These are phyloP conservation scores for Rhizopogon sp. DNA, from an alignment of 768 basidiomycete genomes.

Conservation along the genomic window DNA sequence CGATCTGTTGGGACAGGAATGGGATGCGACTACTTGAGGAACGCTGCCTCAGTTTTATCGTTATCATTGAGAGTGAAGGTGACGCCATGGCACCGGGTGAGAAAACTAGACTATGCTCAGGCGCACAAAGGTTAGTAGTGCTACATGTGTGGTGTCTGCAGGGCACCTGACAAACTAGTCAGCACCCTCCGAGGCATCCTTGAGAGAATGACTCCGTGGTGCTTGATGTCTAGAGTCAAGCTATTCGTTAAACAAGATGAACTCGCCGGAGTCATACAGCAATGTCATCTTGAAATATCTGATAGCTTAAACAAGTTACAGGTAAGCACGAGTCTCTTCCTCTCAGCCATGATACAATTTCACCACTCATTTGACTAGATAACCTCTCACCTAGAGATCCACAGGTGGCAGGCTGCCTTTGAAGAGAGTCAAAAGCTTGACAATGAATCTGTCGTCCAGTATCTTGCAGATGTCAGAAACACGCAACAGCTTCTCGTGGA, in stretches of 20 bases:
- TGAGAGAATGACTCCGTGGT: constrained; percentile 39
- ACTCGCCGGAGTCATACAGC: constrained; percentile 39
- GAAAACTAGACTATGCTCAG: constrained; percentile 26
- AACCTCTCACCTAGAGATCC: constrained; percentile 40
- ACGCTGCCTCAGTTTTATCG: constrained; percentile 39
- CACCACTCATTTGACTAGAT: constrained; percentile 29
- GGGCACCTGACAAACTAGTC: background rate
- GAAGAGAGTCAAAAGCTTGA: constrained; percentile 34
- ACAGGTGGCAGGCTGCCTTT: constrained; percentile 45
- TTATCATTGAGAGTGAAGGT: constrained; percentile 31
- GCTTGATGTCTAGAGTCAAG: constrained; percentile 32
- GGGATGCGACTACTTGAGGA: constrained; percentile 41
- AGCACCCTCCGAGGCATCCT: constrained; percentile 34
- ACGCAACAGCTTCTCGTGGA: constrained; percentile 31
- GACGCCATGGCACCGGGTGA: constrained; percentile 22
- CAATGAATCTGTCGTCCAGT: constrained; percentile 36
- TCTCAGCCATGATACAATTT: background rate
- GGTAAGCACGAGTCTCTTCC: constrained; percentile 19
- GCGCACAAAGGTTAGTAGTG: constrained; percentile 28
- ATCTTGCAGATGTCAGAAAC: constrained; percentile 40
- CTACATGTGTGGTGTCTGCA: background rate
- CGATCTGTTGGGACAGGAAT: constrained; percentile 24
- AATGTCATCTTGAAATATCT: constrained; percentile 39
- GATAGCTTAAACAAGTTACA: constrained; percentile 46
- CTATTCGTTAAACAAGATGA: constrained; percentile 43